Base-by-base conservation (phyloP, 2,329 filamentous ascomycete species). In the Paracamarosporium sp. region DNA sequence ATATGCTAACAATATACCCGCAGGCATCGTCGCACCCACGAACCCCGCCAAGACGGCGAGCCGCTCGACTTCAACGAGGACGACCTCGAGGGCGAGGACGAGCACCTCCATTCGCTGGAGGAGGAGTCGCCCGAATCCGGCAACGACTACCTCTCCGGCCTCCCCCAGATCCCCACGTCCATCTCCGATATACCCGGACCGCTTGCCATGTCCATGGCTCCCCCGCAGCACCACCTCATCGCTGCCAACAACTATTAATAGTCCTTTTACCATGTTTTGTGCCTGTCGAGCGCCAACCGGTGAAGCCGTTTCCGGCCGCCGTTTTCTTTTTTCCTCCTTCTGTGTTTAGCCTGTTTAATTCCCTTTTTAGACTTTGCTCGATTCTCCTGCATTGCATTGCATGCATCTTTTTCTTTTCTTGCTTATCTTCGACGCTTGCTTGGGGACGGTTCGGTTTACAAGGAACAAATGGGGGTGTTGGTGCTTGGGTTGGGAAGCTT, bases 81-180 rank as follows among this genome's bases (percentile, higher is more conserved):
- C 67, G 92, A 96, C 44, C 87, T 94, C 66, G 92, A 96, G 71
- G 91, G 95, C 53, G 92, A 94, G 59, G 92, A 96, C 64, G 91
- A 95, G 66, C 90, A 93, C 28, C 87, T 94, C 54, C 90, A 90
- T 51, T 89, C 91, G 36, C 85, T 93, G 27, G 91, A 92, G 62
- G 88, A 90, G 17, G 87, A 90, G n/a, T 93, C 90, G 12, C 90
- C 91, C 15, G 87, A 85, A 46, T 91, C 89, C 0, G 88, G 90
- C 63, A 81, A 83, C 63, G 86, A 86, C 53, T 91, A 90, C 73
- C 66, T 77, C 53, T 59, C 64, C 30, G 52, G 57, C 47, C 57
- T 70, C 24, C 64, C 68, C 35, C 67, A 71, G 57, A 70, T 76
- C 15, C 64, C 70, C 3, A 61, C 63, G 5, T 71, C 74, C 11